Conservation (phyloP, 371 early-diverging fungal genomes). For the Mortierella sp. region DNA sequence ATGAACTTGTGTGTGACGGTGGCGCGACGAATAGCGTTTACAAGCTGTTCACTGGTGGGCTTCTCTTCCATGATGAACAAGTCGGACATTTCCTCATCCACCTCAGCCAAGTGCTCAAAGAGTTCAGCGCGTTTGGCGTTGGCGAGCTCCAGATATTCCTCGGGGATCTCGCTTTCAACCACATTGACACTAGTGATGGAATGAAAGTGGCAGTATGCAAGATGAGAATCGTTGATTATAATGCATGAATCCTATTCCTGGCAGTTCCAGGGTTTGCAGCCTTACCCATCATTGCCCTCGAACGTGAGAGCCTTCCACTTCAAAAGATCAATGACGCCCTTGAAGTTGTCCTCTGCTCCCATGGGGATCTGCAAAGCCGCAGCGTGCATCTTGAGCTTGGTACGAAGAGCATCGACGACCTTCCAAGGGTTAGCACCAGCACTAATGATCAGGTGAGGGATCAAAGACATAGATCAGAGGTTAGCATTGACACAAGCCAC, state of each 20-base stretch:
- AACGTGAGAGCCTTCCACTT: conserved; percentile 89
- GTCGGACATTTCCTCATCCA: conserved; percentile 90
- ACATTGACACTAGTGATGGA: conserved; percentile 66
- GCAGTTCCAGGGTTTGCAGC: neutral
- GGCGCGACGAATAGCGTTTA: conserved; percentile 80
- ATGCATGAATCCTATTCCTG: neutral
- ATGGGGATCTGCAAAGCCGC: conserved; percentile 97
- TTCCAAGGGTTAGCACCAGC: conserved; percentile 95
- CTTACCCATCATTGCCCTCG: conserved; percentile 88
- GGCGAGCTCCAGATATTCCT: conserved; percentile 76
- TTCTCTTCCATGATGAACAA: conserved; percentile 81
- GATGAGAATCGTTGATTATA: no score
- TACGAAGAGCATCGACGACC: conserved; percentile 90
- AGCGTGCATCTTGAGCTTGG: conserved; percentile 89
- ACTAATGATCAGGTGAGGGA: conserved; percentile 40
- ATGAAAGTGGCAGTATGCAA: neutral
- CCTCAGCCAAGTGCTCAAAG: conserved; percentile 85
- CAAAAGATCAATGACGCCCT: conserved; percentile 95
- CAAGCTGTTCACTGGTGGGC: conserved; percentile 77
- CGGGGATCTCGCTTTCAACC: conserved; percentile 81
- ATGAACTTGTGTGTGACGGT: conserved; percentile 83
- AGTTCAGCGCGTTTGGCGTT: conserved; percentile 81
- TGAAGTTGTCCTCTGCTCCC: conserved; percentile 88
- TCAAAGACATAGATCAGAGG: no score
- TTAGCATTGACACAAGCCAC: no score